These are phyloP conservation scores for Clarkia xantiana DNA, from an alignment of 345 rosid genomes.

Conservation along the genomic window DNA sequence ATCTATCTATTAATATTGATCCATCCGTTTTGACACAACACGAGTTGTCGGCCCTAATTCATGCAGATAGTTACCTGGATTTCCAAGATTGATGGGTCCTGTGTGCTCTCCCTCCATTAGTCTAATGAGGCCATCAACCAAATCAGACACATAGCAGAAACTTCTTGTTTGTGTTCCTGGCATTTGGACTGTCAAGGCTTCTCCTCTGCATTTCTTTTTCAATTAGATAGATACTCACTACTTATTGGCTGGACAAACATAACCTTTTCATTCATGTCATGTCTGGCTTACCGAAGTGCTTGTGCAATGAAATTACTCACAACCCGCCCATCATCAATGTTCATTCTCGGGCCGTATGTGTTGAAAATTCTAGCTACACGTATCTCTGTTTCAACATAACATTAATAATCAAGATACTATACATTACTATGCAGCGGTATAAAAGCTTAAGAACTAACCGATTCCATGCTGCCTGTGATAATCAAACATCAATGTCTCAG, in stretches of 20 bases:
- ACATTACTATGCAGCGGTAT: background rate
- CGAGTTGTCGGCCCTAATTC: too few relatives aligned
- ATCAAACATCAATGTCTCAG: too few relatives aligned
- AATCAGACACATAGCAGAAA: conserved; percentile 88
- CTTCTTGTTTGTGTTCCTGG: conserved; percentile 97
- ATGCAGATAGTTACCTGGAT: conserved; percentile 39
- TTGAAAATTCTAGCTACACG: conserved; percentile 85
- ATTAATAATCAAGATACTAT: background rate
- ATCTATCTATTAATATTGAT: too few relatives aligned
- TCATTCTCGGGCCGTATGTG: conserved; percentile 95
- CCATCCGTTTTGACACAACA: too few relatives aligned
- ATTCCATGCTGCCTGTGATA: conserved; percentile 91
- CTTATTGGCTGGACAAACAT: background rate
- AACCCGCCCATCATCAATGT: conserved; percentile 90
- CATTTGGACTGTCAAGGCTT: conserved; percentile 77
- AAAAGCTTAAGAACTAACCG: conserved; percentile 39
- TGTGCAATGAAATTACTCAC: too few relatives aligned
- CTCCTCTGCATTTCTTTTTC: too few relatives aligned
- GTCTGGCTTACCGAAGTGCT: conserved; percentile 41
- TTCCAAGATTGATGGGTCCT: conserved; percentile 84
- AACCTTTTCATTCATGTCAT: background rate
- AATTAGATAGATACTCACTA: too few relatives aligned
- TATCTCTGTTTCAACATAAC: conserved; percentile 28
- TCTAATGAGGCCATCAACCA: conserved; percentile 92
- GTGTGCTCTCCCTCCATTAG: conserved; percentile 92